These are phyloP conservation scores for Thermothielavioides terrestris DNA, from an alignment of 495 filamentous ascomycete genomes.

Conservation along the genomic window DNA sequence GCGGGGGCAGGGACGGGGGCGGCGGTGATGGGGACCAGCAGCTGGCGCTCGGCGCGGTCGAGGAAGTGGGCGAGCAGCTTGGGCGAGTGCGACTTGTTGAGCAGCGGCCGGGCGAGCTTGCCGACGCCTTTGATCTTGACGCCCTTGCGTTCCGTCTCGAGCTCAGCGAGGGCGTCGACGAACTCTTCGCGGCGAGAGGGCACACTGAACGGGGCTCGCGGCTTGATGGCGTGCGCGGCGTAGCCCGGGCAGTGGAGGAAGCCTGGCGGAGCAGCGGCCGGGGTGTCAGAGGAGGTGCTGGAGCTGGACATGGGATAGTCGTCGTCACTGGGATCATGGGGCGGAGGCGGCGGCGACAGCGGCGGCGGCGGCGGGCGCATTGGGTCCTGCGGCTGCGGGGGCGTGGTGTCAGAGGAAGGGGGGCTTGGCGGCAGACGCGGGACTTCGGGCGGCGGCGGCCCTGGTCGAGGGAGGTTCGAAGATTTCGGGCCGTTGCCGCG, in stretches of 20 bases:
- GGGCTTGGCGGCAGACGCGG: too few species aligned
- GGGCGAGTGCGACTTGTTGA: conserved; percentile 1
- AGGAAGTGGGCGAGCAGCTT: background rate
- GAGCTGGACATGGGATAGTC: background rate
- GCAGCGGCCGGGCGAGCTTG: background rate
- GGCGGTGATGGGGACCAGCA: background rate
- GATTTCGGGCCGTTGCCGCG: background rate
- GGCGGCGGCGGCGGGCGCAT: too few species aligned
- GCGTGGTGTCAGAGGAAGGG: too few species aligned
- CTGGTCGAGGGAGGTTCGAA: too few species aligned
- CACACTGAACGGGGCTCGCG: background rate
- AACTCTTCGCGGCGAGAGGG: background rate
- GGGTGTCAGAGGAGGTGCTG: background rate
- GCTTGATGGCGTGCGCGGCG: background rate
- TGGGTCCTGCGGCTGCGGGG: too few species aligned
- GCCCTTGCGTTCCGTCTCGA: background rate
- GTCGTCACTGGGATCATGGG: too few species aligned
- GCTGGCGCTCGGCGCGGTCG: background rate
- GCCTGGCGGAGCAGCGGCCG: background rate
- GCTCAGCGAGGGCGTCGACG: background rate
- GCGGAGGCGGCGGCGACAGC: too few species aligned
- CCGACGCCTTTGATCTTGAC: background rate
- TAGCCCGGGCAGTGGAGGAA: conserved; percentile 1
- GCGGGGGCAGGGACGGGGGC: background rate
- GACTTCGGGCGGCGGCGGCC: too few species aligned